Base-by-base conservation (phyloP, 257 asterid genomes). In the Eustoma russellianum region DNA sequence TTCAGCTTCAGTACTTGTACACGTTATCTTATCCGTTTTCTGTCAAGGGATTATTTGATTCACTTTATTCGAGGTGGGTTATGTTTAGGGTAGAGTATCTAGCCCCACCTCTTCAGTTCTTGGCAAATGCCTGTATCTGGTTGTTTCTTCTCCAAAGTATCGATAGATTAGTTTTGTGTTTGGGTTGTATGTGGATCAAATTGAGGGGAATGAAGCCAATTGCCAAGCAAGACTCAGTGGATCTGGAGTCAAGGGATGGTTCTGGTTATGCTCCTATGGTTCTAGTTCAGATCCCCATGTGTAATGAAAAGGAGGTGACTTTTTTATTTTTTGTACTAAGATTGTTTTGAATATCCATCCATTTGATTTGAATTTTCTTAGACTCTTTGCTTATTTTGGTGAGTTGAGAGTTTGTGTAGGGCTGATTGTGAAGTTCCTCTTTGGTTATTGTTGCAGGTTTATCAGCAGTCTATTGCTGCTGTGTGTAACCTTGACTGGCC, bases 281-380 rank as follows among this genome's bases (percentile, higher is more conserved):
- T 44, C 65, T 90, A 65, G 96, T 90, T 63, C 96, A 90, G 82
- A 90, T 90, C 81, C 98, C 98, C 59, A 90, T 90, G 98, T 90
- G 98, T 70, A 90, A 90, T 14, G 98, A 90, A 54, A 90, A 83
- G 70, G 96, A 90, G 96, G 98, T 90, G 73, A 43, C 10, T 49
- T 15, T 0, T 34, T 35, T 2, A 24, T 9, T 50, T n/a, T n/a
- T n/a, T n/a, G n/a, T 63, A 7, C 66, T 17, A 12, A 3, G 15
- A 24, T 24, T 52, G n/a, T 5, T 9, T 13, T n/a, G 33, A 13
- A 12, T 43, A 10, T 56, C 33, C n/a, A 28, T 19, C 28, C 56
- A 2, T 28, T 50, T 46, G 56, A 17, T 35, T 67, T 28, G 40
- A 46, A 38, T 49, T 33, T 11, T 10, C n/a, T n/a, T n/a, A n/a